Evolutionary conservation across 176 grass and related monocot genomes (phyloP).

Genomic region (Hordeum vulgare): DNA sequence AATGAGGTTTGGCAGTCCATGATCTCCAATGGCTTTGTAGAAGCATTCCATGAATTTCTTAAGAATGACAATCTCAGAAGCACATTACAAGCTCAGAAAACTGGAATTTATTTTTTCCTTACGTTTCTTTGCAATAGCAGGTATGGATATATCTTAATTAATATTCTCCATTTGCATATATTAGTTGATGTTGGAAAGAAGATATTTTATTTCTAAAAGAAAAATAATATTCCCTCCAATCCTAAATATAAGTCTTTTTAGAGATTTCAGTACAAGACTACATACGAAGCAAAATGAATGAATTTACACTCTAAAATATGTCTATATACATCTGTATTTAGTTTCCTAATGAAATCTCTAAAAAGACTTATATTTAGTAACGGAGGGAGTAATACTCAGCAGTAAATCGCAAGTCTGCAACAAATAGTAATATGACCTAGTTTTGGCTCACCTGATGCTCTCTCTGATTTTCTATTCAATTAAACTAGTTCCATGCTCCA

Average conservation of each 20-base stretch:
- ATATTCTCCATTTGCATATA: background rate
- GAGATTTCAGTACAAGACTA: too few species aligned
- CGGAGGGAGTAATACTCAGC: background rate
- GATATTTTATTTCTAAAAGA: background rate
- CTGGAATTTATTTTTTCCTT: slow-evolving; percentile 63
- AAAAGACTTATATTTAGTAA: too few species aligned
- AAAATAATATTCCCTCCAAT: too few species aligned
- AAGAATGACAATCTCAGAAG: slow-evolving; percentile 30
- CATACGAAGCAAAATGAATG: too few species aligned
- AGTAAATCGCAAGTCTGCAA: background rate
- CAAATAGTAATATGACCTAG: background rate
- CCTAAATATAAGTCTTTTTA: too few species aligned
- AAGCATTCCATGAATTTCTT: slow-evolving; percentile 68
- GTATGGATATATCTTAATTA: slow-evolving; percentile 16
- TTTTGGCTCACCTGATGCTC: background rate
- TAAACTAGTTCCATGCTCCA: background rate
- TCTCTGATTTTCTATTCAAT: background rate
- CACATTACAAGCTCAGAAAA: slow-evolving; percentile 43
- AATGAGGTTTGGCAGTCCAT: slow-evolving; percentile 42
- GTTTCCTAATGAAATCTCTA: too few species aligned
- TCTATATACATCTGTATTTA: too few species aligned
- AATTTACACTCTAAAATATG: too few species aligned
- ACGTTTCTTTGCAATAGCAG: slow-evolving; percentile 58
- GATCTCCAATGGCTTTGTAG: slow-evolving; percentile 72
- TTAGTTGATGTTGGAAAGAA: background rate